Evolutionary conservation across 148 eudicot species (phyloP).

Genomic region (Beta vulgaris): DNA sequence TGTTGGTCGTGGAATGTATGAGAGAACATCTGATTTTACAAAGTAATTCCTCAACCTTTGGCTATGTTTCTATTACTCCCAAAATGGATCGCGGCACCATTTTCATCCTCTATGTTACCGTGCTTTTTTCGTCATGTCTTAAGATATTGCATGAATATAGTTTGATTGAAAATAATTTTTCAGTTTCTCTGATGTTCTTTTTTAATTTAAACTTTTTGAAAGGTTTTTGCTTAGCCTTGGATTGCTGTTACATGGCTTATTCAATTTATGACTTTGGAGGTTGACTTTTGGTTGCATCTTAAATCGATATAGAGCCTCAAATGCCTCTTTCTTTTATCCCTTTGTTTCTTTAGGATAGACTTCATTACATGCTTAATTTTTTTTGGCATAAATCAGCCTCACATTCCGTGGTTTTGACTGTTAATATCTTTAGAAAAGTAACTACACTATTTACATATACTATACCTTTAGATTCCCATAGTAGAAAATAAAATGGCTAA

Average conservation of each 20-base stretch:
- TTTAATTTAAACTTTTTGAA: too few species aligned
- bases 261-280: background rate
- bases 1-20: conserved; percentile 99
- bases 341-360: background rate
- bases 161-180: background rate
- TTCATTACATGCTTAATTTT: too few species aligned
- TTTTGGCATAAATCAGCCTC: too few species aligned
- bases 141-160: background rate
- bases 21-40: conserved; percentile 69
- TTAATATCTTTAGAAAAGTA: too few species aligned
- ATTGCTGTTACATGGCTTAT: background rate
- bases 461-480: too few species aligned
- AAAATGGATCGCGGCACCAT: background rate
- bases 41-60: conserved; percentile 46
- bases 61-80: background rate
- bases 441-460: too few species aligned
- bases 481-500: too few species aligned
- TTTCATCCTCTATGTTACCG: background rate
- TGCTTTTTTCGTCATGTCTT: background rate
- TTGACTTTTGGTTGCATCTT: background rate
- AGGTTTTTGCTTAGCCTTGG: too few species aligned
- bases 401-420: too few species aligned
- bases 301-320: background rate
- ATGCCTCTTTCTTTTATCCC: background rate
- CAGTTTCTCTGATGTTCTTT: background rate